phyloP scores from a whole-genome alignment of 345 rosid species.

The Jatropha curcas region DNA sequence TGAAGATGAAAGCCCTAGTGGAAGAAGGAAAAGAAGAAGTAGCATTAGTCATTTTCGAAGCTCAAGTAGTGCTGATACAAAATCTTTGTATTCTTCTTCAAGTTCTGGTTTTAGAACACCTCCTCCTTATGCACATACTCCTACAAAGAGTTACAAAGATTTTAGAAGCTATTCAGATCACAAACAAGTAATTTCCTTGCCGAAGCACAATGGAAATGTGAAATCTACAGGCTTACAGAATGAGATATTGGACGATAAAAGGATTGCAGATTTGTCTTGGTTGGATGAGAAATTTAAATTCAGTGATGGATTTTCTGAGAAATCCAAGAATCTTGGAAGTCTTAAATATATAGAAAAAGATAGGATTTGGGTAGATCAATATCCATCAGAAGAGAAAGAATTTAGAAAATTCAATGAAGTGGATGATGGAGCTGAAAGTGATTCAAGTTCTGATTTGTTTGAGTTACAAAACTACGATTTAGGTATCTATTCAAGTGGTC shows the following conservation, averaged over 20 bases:
- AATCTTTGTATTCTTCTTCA: slow-evolving; percentile 60
- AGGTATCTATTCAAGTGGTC: slow-evolving; percentile 56
- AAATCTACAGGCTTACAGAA: slow-evolving; percentile 14
- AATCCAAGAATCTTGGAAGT: slow-evolving; percentile 2
- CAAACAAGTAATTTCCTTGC: slow-evolving; percentile 39
- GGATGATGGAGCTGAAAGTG: slow-evolving; percentile 79
- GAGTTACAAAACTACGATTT: slow-evolving; percentile 81
- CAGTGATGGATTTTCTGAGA: slow-evolving; percentile 10
- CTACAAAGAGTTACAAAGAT: slow-evolving; percentile 57
- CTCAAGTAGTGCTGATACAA: slow-evolving; percentile 51
- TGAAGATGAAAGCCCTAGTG: slow-evolving; percentile 65
- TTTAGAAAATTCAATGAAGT: slow-evolving; percentile 35
- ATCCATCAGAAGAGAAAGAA: slow-evolving; percentile 24
- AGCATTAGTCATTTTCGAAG: slow-evolving; percentile 86
- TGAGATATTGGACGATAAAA: slow-evolving; percentile 32
- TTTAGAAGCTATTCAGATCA: slow-evolving; percentile 54
- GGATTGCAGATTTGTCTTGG: slow-evolving; percentile 19
- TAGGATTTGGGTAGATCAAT: slow-evolving; percentile 29
- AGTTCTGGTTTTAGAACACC: slow-evolving; percentile 78
- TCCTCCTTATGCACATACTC: slow-evolving; percentile 61
- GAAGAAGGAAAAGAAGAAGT: slow-evolving; percentile 77
- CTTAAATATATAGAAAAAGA: slow-evolving; percentile 22
- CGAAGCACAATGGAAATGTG: slow-evolving; percentile 26
- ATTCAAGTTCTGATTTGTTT: slow-evolving; percentile 95
- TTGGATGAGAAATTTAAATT: slow-evolving; percentile 13